phyloP scores from a whole-genome alignment of 2,329 filamentous ascomycete species.

The Colletotrichum kahawae region DNA sequence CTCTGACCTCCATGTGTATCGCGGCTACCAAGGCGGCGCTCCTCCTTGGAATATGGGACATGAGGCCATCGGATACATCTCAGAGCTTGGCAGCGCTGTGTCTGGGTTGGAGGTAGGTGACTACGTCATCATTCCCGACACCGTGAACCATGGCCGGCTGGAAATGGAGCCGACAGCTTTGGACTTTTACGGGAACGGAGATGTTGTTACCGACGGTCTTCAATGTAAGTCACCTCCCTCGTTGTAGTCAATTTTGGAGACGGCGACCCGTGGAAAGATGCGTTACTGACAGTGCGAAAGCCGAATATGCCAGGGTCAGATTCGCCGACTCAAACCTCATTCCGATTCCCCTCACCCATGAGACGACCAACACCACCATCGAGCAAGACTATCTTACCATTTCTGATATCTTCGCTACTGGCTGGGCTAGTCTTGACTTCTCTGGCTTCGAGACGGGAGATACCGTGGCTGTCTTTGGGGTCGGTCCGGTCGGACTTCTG shows the following conservation, averaged over 20 bases:
- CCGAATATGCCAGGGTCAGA: constrained; percentile 64
- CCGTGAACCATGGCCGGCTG: neutral
- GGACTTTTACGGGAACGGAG: neutral
- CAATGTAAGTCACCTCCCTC: neutral
- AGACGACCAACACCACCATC: constrained; percentile 52
- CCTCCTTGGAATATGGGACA: constrained; percentile 34
- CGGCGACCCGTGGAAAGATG: too few relatives aligned
- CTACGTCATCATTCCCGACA: constrained; percentile 37
- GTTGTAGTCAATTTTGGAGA: too few relatives aligned
- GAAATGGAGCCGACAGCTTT: neutral
- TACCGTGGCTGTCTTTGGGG: constrained; percentile 66
- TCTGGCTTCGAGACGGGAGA: constrained; percentile 65
- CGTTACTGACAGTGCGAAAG: neutral
- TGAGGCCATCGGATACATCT: constrained; percentile 43
- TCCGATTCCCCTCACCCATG: constrained; percentile 48
- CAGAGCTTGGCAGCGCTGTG: constrained; percentile 37
- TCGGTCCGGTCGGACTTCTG: constrained; percentile 68
- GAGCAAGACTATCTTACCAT: constrained; percentile 63
- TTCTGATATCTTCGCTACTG: constrained; percentile 50
- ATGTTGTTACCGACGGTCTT: neutral
- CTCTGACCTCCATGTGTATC: constrained; percentile 37
- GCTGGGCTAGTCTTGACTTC: constrained; percentile 61
- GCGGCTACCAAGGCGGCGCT: constrained; percentile 23
- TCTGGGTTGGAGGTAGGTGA: constrained; percentile 38
- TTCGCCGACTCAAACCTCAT: constrained; percentile 71